Evolutionary conservation across 108 stramenopile species (phyloP), one percentile per base, ranked within the genome.

Genomic region (Mediolabrus comicus): DNA sequence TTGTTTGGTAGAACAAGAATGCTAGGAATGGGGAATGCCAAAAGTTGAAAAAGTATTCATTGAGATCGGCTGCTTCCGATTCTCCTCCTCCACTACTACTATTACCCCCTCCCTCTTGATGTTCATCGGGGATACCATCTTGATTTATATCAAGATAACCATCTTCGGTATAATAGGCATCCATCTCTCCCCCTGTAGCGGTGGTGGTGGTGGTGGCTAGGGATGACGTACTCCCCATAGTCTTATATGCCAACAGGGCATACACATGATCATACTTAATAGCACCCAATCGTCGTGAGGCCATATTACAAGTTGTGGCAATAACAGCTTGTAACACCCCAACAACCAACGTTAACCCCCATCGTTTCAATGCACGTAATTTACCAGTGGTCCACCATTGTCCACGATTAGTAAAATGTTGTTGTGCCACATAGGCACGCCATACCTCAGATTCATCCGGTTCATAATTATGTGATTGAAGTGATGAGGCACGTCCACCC

Each of bases 331-430:
- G 90, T 9, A 87, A 66, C 43, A 92, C 87, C 9, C 95, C 95
- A 33, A 95, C 86, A 25, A 85, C 14, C 32, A 95, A 79, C 24
- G 95, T 95, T 51, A 95, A 56, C 34, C 82, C 72, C 95, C 95
- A 95, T 30, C 87, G 69, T 59, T 91, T 91, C 6, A 95, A 41
- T 22, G 90, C 74, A 4, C 89, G 76, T 41, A 85, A 84, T 63
- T 91, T 92, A 8, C 86, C 84, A 3, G 95, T 92, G 9, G 95
- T 95, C 95, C 95, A 95, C 95, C 95, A 92, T 46, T 92, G 92
- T 11, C 91, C 91, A 9, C 95, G 88, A 62, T 95, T 95, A 14
- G 65, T 59, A 73, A 90, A 90, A 55, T 95, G 90, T 17, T 89
- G 80, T 71, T 90, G 90, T 6, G 90, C 89, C 22, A 85, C 85